These are phyloP conservation scores for Immersiella caudata DNA, from an alignment of 495 filamentous ascomycete species.

Conservation along the genomic window DNA sequence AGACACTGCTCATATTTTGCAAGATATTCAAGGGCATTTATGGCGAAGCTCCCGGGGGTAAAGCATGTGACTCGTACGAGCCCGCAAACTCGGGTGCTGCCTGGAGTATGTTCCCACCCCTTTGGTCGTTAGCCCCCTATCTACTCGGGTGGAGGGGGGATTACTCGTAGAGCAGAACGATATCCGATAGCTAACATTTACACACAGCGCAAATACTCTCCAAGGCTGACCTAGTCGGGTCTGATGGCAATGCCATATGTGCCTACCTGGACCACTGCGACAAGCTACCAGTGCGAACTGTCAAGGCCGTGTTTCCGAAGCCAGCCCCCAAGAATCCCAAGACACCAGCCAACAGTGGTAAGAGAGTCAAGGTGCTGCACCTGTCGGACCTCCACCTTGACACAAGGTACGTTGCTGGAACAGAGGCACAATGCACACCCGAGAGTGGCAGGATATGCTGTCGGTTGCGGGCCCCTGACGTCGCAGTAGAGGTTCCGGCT, in stretches of 20 bases:
- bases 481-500: no score
- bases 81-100: constrained; percentile 53
- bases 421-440: constrained; percentile 59
- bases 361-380: constrained; percentile 62
- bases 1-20: no score
- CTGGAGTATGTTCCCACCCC: no score
- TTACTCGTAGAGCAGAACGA: no score
- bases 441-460: constrained; percentile 17
- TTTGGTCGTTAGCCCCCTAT: no score
- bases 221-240: constrained; percentile 55
- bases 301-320: constrained; percentile 58
- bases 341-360: constrained; percentile 50
- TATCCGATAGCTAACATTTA: no score
- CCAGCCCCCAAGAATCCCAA: constrained; percentile 52
- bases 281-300: constrained; percentile 45
- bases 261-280: constrained; percentile 52
- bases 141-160: no score
- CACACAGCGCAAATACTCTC: constrained; percentile 62
- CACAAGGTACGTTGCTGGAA: constrained; percentile 56
- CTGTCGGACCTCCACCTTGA: constrained; percentile 65
- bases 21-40: no score
- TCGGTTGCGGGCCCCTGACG: no score
- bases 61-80: constrained; percentile 50
- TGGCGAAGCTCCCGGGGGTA: constrained; percentile 31
- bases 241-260: constrained; percentile 64